Percentiles rank a stretch among this genome's conserved stretches.
Evolutionary conservation across 2,329 filamentous ascomycete species (phyloP).

Genomic region (Chrysoporthe austroafricana): DNA sequence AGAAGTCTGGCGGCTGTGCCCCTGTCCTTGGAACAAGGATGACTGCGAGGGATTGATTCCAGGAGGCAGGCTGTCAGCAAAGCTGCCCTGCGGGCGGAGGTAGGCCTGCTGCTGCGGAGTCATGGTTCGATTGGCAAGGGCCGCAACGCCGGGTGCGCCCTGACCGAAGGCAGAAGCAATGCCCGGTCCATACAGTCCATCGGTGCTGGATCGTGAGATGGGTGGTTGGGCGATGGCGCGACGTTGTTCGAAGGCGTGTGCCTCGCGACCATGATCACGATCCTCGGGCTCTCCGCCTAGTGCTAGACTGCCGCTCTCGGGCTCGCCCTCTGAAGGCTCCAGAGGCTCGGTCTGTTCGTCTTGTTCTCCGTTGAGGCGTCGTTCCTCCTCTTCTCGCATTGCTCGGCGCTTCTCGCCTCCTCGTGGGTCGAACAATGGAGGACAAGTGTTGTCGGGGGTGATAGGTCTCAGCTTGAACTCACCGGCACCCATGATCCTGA

Average conservation of each 20-base stretch:
- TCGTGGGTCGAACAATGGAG: constrained; percentile 79
- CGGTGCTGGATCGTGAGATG: constrained; percentile 66
- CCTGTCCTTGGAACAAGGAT: constrained; percentile 55
- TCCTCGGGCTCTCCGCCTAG: constrained; percentile 94
- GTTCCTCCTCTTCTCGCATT: constrained; percentile 73
- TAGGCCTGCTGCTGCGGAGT: constrained; percentile 82
- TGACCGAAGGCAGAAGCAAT: constrained; percentile 54
- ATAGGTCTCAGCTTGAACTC: constrained; percentile 21
- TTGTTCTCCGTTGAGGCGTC: constrained; percentile 50
- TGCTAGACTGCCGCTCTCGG: constrained; percentile 82
- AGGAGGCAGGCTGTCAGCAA: constrained; percentile 63
- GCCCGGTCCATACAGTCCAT: constrained; percentile 58
- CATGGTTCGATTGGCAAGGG: constrained; percentile 71
- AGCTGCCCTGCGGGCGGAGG: constrained; percentile 63
- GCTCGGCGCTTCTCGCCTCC: constrained; percentile 82
- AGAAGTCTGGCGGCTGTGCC: constrained; percentile 82
- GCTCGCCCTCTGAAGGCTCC: constrained; percentile 69
- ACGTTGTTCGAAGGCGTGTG: constrained; percentile 58
- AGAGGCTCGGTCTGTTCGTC: constrained; percentile 44
- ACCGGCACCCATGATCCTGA: constrained; percentile 29
- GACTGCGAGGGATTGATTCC: constrained; percentile 57
- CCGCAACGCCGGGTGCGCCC: constrained; percentile 54
- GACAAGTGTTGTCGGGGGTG: constrained; percentile 40
- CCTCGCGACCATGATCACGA: constrained; percentile 59
- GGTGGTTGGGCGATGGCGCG: constrained; percentile 75